Conservation (phyloP, 805 yeast species). For the Zygotorulaspora sp. region DNA sequence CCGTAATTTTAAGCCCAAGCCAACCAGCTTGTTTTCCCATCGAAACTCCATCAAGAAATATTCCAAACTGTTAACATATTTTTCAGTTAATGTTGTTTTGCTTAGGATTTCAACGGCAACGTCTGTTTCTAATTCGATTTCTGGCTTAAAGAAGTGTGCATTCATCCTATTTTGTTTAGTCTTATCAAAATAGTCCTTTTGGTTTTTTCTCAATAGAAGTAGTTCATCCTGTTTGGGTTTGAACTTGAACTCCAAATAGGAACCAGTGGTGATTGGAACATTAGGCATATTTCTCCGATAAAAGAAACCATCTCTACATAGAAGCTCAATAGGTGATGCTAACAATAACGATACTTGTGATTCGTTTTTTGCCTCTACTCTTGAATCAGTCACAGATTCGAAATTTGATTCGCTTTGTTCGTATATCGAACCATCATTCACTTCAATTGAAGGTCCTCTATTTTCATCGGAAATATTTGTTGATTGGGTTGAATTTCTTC, state of each 20-base stretch:
- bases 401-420: too few species aligned
- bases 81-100: slow-evolving; percentile 32
- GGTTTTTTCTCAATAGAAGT: slow-evolving; percentile 18
- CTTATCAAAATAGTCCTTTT: slow-evolving; percentile 18
- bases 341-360: slow-evolving; percentile 19
- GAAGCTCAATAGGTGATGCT: slow-evolving; percentile 31
- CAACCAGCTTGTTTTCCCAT: slow-evolving; percentile 36
- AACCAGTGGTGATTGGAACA: slow-evolving; percentile 32
- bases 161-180: slow-evolving; percentile 29
- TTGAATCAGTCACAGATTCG: too few species aligned
- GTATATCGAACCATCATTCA: slow-evolving; percentile 1
- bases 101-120: slow-evolving; percentile 26
- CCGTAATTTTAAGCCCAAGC: slow-evolving; percentile 30
- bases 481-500: slow-evolving; percentile 9
- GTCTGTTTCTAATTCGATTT: slow-evolving; percentile 29
- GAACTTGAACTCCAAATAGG: slow-evolving; percentile 31
- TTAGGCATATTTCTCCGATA: slow-evolving; percentile 27
- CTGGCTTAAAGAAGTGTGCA: slow-evolving; percentile 29
- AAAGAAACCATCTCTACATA: slow-evolving; percentile 33
- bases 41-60: slow-evolving; percentile 36
- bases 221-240: slow-evolving; percentile 31
- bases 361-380: slow-evolving; percentile 4
- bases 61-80: slow-evolving; percentile 34
- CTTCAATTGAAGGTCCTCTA: too few species aligned
- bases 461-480: slow-evolving; percentile 3